Conservation (phyloP, 1,284 basidiomycete species). For the Apiotrichum sp. region DNA sequence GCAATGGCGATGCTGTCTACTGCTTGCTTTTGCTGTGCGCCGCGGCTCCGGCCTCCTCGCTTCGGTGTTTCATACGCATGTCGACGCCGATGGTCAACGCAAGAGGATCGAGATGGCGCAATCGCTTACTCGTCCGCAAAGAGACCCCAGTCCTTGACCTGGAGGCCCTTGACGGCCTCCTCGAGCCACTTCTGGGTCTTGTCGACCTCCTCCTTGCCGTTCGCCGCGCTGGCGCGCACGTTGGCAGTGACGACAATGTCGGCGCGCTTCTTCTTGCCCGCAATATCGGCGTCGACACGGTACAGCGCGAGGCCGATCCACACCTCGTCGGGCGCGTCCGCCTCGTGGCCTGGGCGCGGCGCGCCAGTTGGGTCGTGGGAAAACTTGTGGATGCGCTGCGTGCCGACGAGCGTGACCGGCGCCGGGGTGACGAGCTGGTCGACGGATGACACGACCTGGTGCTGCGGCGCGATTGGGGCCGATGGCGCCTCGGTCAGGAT, state of each 20-base stretch:
- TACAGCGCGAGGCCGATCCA: constrained; percentile 71
- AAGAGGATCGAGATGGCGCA: no score
- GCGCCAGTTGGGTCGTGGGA: constrained; percentile 38
- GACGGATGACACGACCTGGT: neutral
- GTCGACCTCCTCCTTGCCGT: constrained; percentile 56
- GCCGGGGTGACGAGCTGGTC: constrained; percentile 47
- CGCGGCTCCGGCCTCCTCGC: no score
- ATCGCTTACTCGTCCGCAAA: constrained; percentile 51
- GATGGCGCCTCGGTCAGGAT: constrained; percentile 44
- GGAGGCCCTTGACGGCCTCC: constrained; percentile 56
- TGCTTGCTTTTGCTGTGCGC: no score
- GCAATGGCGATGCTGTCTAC: no score
- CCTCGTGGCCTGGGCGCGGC: constrained; percentile 43
- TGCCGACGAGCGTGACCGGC: constrained; percentile 57
- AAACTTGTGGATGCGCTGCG: constrained; percentile 71
- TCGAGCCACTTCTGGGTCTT: constrained; percentile 62
- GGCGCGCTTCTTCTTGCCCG: constrained; percentile 54
- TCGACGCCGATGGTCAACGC: no score
- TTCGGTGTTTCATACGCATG: no score
- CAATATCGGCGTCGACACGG: constrained; percentile 46
- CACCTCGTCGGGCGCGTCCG: constrained; percentile 57
- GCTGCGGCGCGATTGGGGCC: constrained; percentile 8
- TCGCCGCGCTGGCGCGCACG: constrained; percentile 56
- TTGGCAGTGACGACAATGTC: constrained; percentile 80
- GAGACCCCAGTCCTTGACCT: constrained; percentile 64